Percentiles rank a stretch among this genome's conserved stretches.
Conservation (phyloP, 2,329 filamentous ascomycete species). For the Fusarium chuoi region DNA sequence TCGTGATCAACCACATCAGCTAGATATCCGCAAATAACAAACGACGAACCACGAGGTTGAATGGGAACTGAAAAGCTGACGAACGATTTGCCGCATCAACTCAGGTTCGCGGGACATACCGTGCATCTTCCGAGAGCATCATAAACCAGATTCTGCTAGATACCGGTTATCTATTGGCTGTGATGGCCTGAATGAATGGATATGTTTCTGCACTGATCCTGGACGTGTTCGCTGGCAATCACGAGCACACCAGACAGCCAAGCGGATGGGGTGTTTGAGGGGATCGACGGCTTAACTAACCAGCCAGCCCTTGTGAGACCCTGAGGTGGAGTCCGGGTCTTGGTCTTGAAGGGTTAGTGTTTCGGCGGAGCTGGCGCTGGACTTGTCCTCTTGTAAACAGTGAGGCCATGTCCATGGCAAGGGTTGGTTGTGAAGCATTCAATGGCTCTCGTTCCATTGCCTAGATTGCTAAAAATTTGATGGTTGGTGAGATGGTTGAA, state of each 20-base stretch:
- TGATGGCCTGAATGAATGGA: conserved; percentile 15
- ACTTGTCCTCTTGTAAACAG: conserved; percentile 21
- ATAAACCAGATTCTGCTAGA: conserved; percentile 29
- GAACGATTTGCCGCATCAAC: conserved; percentile 38
- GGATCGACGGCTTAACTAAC: conserved; percentile 36
- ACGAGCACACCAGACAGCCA: conserved; percentile 40
- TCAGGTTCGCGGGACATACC: conserved; percentile 35
- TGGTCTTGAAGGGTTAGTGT: conserved; percentile 14
- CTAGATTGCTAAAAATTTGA: not conserved
- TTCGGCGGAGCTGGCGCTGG: conserved; percentile 12
- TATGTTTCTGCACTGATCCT: conserved; percentile 30
- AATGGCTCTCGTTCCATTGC: conserved; percentile 17
- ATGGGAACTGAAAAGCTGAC: conserved; percentile 19
- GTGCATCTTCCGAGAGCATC: conserved; percentile 38
- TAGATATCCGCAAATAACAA: conserved; percentile 2
- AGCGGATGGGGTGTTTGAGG: conserved; percentile 28
- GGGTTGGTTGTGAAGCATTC: conserved; percentile 16
- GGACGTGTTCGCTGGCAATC: conserved; percentile 48
- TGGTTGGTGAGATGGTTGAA: conserved; percentile 32
- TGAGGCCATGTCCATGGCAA: conserved; percentile 32
- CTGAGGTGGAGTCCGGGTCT: conserved; percentile 16
- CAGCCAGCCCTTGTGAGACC: conserved; percentile 31
- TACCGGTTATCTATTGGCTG: conserved; percentile 32
- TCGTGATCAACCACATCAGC: conserved; percentile 15
- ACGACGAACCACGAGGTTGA: conserved; percentile 15